Evolutionary conservation across 306 rosid species (phyloP).

Genomic region (Oemleria cerasiformis): DNA sequence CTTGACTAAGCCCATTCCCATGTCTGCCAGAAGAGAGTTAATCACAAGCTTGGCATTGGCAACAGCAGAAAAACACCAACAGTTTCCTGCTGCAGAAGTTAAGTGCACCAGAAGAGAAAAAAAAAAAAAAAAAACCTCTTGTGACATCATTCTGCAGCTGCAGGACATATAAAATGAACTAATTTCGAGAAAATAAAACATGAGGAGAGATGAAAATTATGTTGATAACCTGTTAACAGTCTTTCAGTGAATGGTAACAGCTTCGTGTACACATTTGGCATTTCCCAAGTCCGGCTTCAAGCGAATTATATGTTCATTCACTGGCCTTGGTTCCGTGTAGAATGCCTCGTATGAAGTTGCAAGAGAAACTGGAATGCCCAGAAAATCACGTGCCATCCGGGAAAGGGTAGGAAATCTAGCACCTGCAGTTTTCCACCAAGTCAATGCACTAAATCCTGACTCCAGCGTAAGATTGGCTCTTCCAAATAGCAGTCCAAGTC

Average conservation of each 20-base stretch:
- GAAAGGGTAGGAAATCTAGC: constrained; percentile 8
- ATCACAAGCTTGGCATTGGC: too few species aligned
- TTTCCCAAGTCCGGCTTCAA: neutral
- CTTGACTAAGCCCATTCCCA: too few species aligned
- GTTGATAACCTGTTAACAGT: neutral
- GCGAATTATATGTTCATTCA: neutral
- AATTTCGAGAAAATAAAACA: too few species aligned
- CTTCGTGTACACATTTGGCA: constrained; percentile 5
- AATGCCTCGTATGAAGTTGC: constrained; percentile 15
- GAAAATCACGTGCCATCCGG: constrained; percentile 11
- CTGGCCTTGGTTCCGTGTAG: constrained; percentile 13
- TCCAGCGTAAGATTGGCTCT: constrained; percentile 10
- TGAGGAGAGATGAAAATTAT: too few species aligned
- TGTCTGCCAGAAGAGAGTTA: too few species aligned
- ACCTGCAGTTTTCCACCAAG: constrained; percentile 17
- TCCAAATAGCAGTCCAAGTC: constrained; percentile 17
- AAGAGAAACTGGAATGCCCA: constrained; percentile 16
- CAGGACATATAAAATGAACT: too few species aligned
- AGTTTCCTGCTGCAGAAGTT: too few species aligned
- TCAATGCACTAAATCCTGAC: neutral
- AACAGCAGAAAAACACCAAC: too few species aligned
- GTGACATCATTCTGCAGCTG: too few species aligned
- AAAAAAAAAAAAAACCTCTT: too few species aligned
- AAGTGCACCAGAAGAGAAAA: too few species aligned
- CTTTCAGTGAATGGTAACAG: neutral